These are phyloP conservation scores for Rehmannia glutinosa DNA, from an alignment of 257 asterid genomes.

Conservation along the genomic window DNA sequence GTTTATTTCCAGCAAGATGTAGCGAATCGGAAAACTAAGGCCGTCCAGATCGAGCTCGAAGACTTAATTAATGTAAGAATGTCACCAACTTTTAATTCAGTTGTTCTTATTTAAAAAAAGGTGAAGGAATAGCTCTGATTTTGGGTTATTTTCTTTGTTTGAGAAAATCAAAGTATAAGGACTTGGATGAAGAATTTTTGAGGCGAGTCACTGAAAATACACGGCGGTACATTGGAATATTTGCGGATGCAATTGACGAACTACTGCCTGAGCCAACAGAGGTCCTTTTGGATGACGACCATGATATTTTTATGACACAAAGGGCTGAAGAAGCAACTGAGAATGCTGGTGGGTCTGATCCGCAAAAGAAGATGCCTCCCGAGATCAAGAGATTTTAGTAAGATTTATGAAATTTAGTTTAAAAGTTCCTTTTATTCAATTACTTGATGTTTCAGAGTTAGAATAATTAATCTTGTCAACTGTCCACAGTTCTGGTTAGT, in stretches of 20 bases:
- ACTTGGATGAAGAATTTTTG: conserved; percentile 80
- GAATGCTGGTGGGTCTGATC: conserved; percentile 59
- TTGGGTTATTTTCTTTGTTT: not conserved
- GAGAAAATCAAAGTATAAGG: conserved; percentile 55
- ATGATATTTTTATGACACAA: conserved; percentile 81
- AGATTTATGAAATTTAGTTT: conserved; percentile 21
- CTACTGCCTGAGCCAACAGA: conserved; percentile 94
- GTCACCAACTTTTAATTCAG: not conserved
- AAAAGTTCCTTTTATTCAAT: not conserved
- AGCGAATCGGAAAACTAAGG: conserved; percentile 79
- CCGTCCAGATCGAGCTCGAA: conserved; percentile 83
- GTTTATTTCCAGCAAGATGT: conserved; percentile 71
- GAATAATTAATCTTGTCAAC: not conserved
- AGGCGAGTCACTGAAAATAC: conserved; percentile 80
- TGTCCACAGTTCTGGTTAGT: not conserved
- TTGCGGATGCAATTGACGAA: conserved; percentile 83
- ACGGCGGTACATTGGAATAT: conserved; percentile 66
- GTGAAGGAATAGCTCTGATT: not conserved
- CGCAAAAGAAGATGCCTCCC: conserved; percentile 80
- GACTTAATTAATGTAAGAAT: conserved; percentile 62
- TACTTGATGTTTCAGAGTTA: not conserved
- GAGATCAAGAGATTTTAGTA: conserved; percentile 85
- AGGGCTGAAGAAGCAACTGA: conserved; percentile 70
- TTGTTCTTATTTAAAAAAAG: no score
- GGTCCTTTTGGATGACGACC: conserved; percentile 79